Evolutionary conservation across 148 eudicot species (phyloP), one percentile per base, ranked within the genome.

Genomic region (Chenopodium album): DNA sequence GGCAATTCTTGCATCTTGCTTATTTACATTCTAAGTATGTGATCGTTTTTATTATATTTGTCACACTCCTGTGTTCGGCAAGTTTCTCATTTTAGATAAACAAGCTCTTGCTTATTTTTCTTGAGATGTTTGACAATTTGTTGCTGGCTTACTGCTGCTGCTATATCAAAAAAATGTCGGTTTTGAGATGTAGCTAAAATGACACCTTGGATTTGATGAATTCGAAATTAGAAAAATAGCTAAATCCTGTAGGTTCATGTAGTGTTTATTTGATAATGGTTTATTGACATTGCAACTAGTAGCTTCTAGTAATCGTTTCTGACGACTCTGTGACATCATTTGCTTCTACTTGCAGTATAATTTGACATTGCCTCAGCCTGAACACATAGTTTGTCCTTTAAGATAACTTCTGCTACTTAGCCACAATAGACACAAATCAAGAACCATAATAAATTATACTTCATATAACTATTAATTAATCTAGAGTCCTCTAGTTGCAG

Each of bases 331-430:
- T 85, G 87, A 81, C 74, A 62, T 81, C 73, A 81, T 28, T 48
- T 81, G 67, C 87, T 85, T 85, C 34, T 47, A 59, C 78, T 85
- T 85, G 84, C 73, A 81, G 87, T 78, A 65, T 77, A 73, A 71
- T 81, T 23, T n/a, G 17, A 77, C 26, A 22, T 77, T 60, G 63
- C 59, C 64, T 77, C 52, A 52, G 77, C 69, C 54, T 77, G 41
- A 62, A 62, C 78, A 41, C 76, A 80, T 22, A 64, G 76, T 80
- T 71, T 81, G 81, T 56, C 60, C 84, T 81, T 81, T 65, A 85
- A 81, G 87, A 73, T 81, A 62, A 77, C 87, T 81, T 78, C 78
- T 77, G 13, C 78, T 80, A 64, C 20, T 67, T 75, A 74, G 54
- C 79, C 74, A 63, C 79, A 26, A 83, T 56, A 9, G n/a, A 65